A percentile compares a stretch with the other conserved stretches of the same genome.
Conservation (phyloP, 768 basidiomycete genomes). For the Naganishia antarctica region DNA sequence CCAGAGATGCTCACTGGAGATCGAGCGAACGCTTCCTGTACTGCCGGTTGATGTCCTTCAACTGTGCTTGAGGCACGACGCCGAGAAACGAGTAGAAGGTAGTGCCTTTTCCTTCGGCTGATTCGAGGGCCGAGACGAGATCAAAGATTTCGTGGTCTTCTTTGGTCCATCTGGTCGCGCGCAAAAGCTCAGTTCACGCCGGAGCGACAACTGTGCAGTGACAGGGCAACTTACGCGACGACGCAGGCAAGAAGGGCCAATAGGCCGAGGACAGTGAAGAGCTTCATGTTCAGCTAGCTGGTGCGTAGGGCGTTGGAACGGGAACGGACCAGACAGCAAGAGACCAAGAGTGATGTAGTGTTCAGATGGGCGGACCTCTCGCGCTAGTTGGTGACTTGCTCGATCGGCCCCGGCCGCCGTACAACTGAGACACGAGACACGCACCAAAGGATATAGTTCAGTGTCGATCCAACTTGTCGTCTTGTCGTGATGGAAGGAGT, state of each 20-base stretch:
- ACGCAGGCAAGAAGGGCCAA: constrained; percentile 4
- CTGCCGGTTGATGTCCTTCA: constrained; percentile 72
- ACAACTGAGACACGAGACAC: too few relatives aligned
- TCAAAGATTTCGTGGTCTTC: constrained; percentile 97
- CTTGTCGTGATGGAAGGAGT: too few relatives aligned
- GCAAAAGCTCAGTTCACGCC: too few relatives aligned
- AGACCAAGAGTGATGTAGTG: not conserved
- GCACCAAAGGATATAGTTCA: too few relatives aligned
- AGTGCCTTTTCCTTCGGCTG: constrained; percentile 80
- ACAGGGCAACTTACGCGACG: constrained; percentile 9
- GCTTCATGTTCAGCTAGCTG: not conserved
- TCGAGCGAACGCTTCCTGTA: constrained; percentile 86
- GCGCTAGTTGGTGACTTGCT: too few relatives aligned
- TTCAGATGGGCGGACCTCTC: too few relatives aligned
- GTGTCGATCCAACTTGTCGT: too few relatives aligned
- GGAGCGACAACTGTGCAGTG: not conserved
- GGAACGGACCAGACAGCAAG: not conserved
- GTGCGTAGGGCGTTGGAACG: constrained; percentile 30
- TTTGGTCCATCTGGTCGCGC: constrained; percentile 51
- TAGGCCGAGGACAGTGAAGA: not conserved
- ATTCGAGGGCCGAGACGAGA: constrained; percentile 73
- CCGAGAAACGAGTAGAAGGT: constrained; percentile 94
- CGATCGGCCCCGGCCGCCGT: too few relatives aligned
- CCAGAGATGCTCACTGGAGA: constrained; percentile 76
- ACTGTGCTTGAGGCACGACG: constrained; percentile 63